Conservation (phyloP, 306 rosid species). For the Begonia fuchsioides region DNA sequence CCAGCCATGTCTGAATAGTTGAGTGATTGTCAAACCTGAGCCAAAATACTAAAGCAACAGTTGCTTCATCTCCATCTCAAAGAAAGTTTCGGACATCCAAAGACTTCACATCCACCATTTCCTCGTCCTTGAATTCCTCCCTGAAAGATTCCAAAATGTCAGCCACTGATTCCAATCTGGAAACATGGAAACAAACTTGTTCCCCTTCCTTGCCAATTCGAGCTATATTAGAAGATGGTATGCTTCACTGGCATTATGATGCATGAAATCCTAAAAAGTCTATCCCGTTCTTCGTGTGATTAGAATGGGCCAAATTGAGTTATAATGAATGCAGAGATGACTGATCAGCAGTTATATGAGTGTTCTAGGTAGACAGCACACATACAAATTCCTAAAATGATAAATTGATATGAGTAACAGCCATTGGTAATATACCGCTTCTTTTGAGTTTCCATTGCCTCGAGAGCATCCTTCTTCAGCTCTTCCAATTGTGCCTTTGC, state of each 20-base stretch:
- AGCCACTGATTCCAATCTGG: background rate
- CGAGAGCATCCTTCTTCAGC: slow-evolving; percentile 65
- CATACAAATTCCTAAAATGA: too few relatives aligned
- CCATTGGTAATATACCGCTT: slow-evolving; percentile 43
- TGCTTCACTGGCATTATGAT: too few relatives aligned
- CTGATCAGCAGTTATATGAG: too few relatives aligned
- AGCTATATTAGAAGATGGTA: background rate
- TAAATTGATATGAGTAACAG: background rate
- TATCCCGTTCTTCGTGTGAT: too few relatives aligned
- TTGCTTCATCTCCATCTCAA: too few relatives aligned
- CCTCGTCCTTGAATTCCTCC: slow-evolving; percentile 94
- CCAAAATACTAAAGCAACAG: too few relatives aligned
- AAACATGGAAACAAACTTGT: background rate
- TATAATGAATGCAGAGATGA: too few relatives aligned
- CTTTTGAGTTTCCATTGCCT: slow-evolving; percentile 88
- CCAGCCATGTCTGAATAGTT: too few relatives aligned
- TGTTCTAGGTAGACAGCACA: too few relatives aligned
- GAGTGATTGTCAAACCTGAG: too few relatives aligned
- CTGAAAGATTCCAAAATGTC: slow-evolving; percentile 26
- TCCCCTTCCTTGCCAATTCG: background rate
- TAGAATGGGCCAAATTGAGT: too few relatives aligned
- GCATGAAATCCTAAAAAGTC: too few relatives aligned
- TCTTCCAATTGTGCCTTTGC: slow-evolving; percentile 83
- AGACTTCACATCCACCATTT: slow-evolving; percentile 39
- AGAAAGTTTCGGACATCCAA: slow-evolving; percentile 87